Base-by-base conservation (phyloP, 83 land plant genomes). In the Diphasiastrum complanatum region DNA sequence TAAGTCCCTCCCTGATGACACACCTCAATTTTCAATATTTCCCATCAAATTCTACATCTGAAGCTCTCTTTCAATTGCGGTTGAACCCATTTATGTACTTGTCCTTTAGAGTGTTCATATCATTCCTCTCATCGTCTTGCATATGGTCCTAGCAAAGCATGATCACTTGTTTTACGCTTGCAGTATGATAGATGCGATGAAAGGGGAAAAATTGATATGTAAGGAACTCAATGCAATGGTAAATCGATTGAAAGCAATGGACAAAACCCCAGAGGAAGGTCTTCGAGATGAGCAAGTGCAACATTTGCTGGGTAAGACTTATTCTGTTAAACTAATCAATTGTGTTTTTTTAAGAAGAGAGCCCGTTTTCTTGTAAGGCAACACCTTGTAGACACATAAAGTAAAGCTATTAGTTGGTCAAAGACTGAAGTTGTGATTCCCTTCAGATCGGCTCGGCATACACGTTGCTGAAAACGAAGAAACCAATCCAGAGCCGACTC, bases 211-310 rank as follows among this genome's bases (percentile, higher is more conserved):
- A 60, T 77, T 84, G 40, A 41, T 82, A 27, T 36, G 64, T 4
- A 86, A 79, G 70, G 97, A 90, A 37, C 65, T 90, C 27, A 80
- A 54, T 52, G 58, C 35, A 40, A 71, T 83, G 92, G 69, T 61
- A 20, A 62, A 60, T 43, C 71, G 59, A 24, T 78, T 86, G 16
- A 73, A 61, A 65, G 67, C 71, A 63, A 20, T 78, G 24, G 92
- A 90, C 67, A 49, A 41, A 56, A 64, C 73, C 6, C 82, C 87
- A 24, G 75, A 78, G 36, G 53, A 75, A 48, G 72, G 61, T 25
- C 63, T 89, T 24, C 56, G 78, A 34, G 61, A 79, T 20, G 85
- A 83, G 29, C 64, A 86, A 58, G 35, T 71, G 26, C 58, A 69
- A 28, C 2, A 25, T 23, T 63, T 86, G 28, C 72, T 79, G 26